phyloP scores from a whole-genome alignment of 2,329 filamentous ascomycete species.

The Pochonia chlamydosporia region DNA sequence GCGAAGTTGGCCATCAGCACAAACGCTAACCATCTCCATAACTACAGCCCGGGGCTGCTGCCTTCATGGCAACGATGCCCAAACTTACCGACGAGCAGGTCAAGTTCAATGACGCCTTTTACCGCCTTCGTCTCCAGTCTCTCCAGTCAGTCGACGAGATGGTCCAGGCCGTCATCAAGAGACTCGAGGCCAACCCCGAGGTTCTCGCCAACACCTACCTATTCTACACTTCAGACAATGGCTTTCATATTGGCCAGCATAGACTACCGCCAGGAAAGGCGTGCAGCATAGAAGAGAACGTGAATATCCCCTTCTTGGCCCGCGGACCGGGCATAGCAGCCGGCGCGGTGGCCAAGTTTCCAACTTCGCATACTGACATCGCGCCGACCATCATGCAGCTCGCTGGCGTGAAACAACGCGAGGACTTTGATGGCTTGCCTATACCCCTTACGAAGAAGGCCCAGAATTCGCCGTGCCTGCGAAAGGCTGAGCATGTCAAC shows the following conservation, averaged over 20 bases:
- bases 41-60: constrained; percentile 27
- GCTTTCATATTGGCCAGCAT: constrained; percentile 56
- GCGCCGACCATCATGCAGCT: constrained; percentile 52
- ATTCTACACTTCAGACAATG: constrained; percentile 55
- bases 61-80: constrained; percentile 38
- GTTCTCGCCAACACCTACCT: constrained; percentile 57
- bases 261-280: constrained; percentile 52
- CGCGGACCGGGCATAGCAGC: constrained; percentile 47
- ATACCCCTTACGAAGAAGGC: constrained; percentile 36
- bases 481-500: constrained; percentile 48
- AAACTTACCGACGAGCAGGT: constrained; percentile 34
- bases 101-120: constrained; percentile 43
- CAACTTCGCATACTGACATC: constrained; percentile 58
- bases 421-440: constrained; percentile 51
- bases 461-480: constrained; percentile 2
- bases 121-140: constrained; percentile 43
- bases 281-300: constrained; percentile 53
- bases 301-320: constrained; percentile 51
- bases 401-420: constrained; percentile 32
- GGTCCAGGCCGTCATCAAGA: constrained; percentile 38
- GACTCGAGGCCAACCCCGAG: constrained; percentile 41
- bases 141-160: constrained; percentile 51
- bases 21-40: constrained; percentile 1
- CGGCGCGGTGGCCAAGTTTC: constrained; percentile 31
- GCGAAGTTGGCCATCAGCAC: not conserved